Base-by-base conservation (phyloP, 192 early-diverging fungal genomes). In the Rhizoclosmatium globosum region DNA sequence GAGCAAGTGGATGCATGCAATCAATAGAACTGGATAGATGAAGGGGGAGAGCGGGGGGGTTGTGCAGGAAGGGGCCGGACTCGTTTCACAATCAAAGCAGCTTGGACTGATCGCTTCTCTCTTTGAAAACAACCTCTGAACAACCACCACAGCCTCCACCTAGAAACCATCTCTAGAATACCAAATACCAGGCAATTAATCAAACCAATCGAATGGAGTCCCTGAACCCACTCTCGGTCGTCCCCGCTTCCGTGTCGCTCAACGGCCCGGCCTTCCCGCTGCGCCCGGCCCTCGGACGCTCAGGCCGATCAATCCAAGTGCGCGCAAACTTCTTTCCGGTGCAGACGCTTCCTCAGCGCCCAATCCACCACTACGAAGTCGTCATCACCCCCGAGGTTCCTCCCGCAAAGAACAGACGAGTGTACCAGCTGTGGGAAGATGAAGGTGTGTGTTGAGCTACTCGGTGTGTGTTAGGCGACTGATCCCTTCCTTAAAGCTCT, bases 341-440 rank as follows among this genome's bases (percentile, higher is more conserved):
- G 44, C 83, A 79, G 42, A 84, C 86, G 38, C 88, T 94, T 15
- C 91, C 92, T 2, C 79, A 88, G 17, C 84, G 77, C 0, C 89
- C 90, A 3, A 88, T 99, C n/a, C 88, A 93, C 81, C 97, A 98
- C 73, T 99, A 97, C 84, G 94, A 96, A 83, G 86, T 98, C 13
- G 87, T 86, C 0, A 92, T 98, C 42, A 82, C 81, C 1, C 94
- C 95, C 4, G 91, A 94, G 66, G 93, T 94, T 19, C 94, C 95
- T 13, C 91, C 92, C 2, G 87, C 90, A 3, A 91, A 96, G 47
- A 92, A 93, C 77, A 75, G 93, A 6, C 82, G 89, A 11, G 81
- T 96, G 62, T 94, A 89, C 82, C 86, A 93, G 69, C 68, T 88
- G n/a, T 91, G 93, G 83, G 88, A 91, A 65, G 79, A 81, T 3